Percentiles rank a stretch among this genome's conserved stretches.
Evolutionary conservation across 2,329 filamentous ascomycete genomes (phyloP).

Genomic region (Aureobasidium sp.): DNA sequence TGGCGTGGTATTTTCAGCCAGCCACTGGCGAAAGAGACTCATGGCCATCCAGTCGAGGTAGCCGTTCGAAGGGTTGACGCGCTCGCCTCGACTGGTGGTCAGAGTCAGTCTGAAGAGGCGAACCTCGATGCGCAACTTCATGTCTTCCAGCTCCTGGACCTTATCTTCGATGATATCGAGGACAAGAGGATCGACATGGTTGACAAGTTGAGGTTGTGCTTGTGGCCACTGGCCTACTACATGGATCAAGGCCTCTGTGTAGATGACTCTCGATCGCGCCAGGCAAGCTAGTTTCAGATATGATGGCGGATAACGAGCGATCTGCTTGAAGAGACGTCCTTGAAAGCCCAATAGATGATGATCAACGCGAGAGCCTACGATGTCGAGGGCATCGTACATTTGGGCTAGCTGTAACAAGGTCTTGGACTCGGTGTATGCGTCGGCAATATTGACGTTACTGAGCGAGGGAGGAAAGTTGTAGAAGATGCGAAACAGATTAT

Average conservation of each 20-base stretch:
- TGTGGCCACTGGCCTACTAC: conserved; percentile 91
- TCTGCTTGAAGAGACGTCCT: conserved; percentile 86
- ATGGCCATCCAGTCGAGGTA: conserved; percentile 89
- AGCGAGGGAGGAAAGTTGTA: conserved; percentile 84
- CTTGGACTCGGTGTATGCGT: conserved; percentile 91
- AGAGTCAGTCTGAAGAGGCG: conserved; percentile 76
- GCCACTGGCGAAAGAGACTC: conserved; percentile 83
- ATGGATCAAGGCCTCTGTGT: conserved; percentile 76
- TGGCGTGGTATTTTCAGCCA: conserved; percentile 81
- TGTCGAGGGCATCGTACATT: conserved; percentile 83
- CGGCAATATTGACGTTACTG: conserved; percentile 81
- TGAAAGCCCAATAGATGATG: conserved; percentile 92
- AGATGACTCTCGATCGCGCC: conserved; percentile 70
- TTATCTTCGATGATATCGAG: conserved; percentile 92
- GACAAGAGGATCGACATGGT: conserved; percentile 65
- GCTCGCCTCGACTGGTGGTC: conserved; percentile 71
- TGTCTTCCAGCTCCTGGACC: conserved; percentile 82
- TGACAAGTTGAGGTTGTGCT: conserved; percentile 68
- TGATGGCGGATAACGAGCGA: conserved; percentile 88
- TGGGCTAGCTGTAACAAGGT: conserved; percentile 82
- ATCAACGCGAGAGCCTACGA: conserved; percentile 84
- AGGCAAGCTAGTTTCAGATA: conserved; percentile 88
- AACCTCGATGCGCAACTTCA: conserved; percentile 70
- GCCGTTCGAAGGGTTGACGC: conserved; percentile 69
- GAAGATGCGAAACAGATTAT: conserved; percentile 91